A percentile compares a stretch with the other conserved stretches of the same genome.
phyloP scores from a whole-genome alignment of 345 rosid genomes.

The Corymbia maculata region DNA sequence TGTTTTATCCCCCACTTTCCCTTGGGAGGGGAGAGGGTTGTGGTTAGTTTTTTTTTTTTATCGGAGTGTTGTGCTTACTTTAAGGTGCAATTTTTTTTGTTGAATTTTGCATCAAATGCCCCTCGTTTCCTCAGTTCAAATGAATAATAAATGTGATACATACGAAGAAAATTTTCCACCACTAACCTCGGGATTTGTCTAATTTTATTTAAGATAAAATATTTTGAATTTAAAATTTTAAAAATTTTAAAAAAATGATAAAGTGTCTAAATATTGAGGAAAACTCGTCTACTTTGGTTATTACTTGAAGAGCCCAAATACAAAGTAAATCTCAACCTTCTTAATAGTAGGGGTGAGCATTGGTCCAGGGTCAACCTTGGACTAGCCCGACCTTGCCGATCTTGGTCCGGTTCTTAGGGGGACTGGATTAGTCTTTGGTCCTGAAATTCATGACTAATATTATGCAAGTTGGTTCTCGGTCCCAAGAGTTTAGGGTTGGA shows the following conservation, averaged over 20 bases:
- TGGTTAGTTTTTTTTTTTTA: neutral
- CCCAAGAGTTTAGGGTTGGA: too few relatives aligned
- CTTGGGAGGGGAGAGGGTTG: neutral
- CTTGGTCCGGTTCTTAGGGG: too few relatives aligned
- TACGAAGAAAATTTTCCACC: neutral
- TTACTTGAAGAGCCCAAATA: neutral
- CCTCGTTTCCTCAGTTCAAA: neutral
- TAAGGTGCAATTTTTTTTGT: neutral
- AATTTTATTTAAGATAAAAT: too few relatives aligned
- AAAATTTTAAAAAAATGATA: too few relatives aligned
- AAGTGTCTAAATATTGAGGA: neutral
- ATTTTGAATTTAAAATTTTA: too few relatives aligned
- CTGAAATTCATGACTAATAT: too few relatives aligned
- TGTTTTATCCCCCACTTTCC: neutral
- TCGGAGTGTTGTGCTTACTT: neutral
- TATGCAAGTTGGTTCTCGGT: too few relatives aligned
- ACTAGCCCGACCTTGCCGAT: too few relatives aligned
- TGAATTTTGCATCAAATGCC: neutral
- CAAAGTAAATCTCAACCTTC: neutral
- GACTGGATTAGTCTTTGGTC: too few relatives aligned
- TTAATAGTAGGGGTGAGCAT: neutral
- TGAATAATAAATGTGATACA: neutral
- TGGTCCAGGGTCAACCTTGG: too few relatives aligned
- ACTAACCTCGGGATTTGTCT: neutral
- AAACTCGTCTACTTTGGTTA: neutral